Conservation (phyloP, 1,284 basidiomycete species). For the Ganoderma lingzhi region DNA sequence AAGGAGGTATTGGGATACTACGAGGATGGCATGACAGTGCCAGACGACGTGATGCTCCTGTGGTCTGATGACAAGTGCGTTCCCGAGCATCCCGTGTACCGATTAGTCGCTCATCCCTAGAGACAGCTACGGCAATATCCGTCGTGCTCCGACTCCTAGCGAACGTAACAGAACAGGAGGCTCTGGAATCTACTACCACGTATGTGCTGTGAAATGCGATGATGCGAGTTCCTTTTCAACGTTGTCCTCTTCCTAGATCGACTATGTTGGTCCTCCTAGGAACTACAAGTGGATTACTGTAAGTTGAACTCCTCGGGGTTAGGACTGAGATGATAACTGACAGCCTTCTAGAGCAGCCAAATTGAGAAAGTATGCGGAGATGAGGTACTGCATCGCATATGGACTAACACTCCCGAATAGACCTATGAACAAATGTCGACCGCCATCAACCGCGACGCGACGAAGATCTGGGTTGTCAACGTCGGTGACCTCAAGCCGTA, state of each 20-base stretch:
- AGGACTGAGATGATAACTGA: background rate
- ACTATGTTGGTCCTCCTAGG: constrained; percentile 59
- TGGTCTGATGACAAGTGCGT: constrained; percentile 71
- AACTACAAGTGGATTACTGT: constrained; percentile 71
- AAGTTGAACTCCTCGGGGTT: constrained; percentile 26
- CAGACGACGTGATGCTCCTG: constrained; percentile 63
- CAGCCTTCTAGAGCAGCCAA: constrained; percentile 30
- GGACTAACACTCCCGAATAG: constrained; percentile 37
- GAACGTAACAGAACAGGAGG: constrained; percentile 68
- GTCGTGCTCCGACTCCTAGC: constrained; percentile 57
- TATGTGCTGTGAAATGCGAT: constrained; percentile 36
- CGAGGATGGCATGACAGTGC: constrained; percentile 62
- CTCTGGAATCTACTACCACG: constrained; percentile 76
- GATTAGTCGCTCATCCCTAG: background rate
- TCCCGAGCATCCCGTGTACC: background rate
- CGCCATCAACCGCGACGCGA: constrained; percentile 62
- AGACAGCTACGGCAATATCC: constrained; percentile 65
- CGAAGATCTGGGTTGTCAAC: constrained; percentile 63
- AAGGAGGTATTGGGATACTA: constrained; percentile 78
- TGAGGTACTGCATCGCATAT: background rate
- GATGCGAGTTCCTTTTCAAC: too few relatives aligned
- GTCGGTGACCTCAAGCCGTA: constrained; percentile 80
- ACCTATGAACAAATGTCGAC: constrained; percentile 69
- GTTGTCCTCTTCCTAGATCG: constrained; percentile 14
- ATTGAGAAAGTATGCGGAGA: constrained; percentile 37